These are phyloP conservation scores for Cubamyces sp. DNA, from an alignment of 768 basidiomycete species.

Conservation along the genomic window DNA sequence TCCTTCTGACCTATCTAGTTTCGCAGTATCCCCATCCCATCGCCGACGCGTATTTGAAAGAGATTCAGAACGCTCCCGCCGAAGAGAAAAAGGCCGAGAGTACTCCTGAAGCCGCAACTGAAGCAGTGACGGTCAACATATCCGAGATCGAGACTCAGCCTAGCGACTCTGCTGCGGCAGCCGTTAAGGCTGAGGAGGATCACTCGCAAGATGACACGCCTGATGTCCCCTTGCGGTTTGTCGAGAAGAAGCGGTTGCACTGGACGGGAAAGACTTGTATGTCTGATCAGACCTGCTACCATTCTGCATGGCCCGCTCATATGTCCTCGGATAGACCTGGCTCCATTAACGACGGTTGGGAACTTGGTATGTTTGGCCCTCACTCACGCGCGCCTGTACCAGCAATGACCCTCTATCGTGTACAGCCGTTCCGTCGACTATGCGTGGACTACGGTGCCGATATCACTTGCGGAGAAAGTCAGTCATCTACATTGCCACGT, in stretches of 20 bases:
- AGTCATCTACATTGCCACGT: background rate
- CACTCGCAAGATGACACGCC: slow-evolving; percentile 53
- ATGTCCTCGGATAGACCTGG: slow-evolving; percentile 54
- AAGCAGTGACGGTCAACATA: background rate
- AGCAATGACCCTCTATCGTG: too few relatives aligned
- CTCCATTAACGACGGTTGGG: slow-evolving; percentile 92
- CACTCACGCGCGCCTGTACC: too few relatives aligned
- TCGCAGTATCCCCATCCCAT: slow-evolving; percentile 68
- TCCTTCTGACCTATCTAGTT: background rate
- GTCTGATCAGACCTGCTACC: slow-evolving; percentile 31
- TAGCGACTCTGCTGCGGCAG: background rate
- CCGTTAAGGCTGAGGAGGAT: slow-evolving; percentile 24
- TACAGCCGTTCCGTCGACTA: slow-evolving; percentile 88
- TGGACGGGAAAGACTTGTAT: slow-evolving; percentile 90
- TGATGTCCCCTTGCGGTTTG: slow-evolving; percentile 70
- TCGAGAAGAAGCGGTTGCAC: slow-evolving; percentile 85
- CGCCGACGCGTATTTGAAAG: slow-evolving; percentile 61
- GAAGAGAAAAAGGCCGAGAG: slow-evolving; percentile 21
- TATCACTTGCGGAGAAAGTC: slow-evolving; percentile 94
- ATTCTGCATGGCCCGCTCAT: slow-evolving; percentile 28
- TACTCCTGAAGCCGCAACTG: background rate
- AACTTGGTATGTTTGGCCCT: slow-evolving; percentile 68
- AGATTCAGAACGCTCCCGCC: slow-evolving; percentile 42
- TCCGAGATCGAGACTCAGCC: background rate
- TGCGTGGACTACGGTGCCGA: slow-evolving; percentile 88